Evolutionary conservation across 2,329 filamentous ascomycete genomes (phyloP).

Genomic region (Teratosphaeriaceae sp.): DNA sequence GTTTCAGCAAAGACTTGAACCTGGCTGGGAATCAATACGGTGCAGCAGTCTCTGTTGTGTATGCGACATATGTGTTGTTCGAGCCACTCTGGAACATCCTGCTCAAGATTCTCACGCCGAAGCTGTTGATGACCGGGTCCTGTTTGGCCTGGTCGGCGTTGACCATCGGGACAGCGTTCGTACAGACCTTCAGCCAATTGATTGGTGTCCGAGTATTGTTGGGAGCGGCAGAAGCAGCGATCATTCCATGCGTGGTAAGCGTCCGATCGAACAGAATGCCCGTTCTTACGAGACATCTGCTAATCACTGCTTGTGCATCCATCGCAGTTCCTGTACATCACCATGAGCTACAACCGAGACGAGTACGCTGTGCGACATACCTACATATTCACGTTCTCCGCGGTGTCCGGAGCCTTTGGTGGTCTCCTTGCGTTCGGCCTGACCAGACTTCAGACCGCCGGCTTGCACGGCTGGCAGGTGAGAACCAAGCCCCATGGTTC

Average conservation of each 20-base stretch:
- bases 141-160: conserved; percentile 4
- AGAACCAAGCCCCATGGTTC: not conserved
- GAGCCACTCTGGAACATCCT: conserved; percentile 2
- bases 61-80: conserved; percentile 7
- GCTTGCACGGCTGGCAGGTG: conserved; percentile 2
- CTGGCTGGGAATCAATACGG: conserved; percentile 1
- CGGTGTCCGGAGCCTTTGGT: not conserved
- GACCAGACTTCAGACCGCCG: not conserved
- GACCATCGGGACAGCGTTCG: conserved; percentile 2
- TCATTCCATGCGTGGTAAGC: conserved; percentile 2
- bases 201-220: conserved; percentile 2
- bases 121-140: conserved; percentile 1
- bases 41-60: conserved; percentile 4
- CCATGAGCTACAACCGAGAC: not conserved
- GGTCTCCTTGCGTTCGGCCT: conserved; percentile 1
- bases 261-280: no score
- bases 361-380: not conserved
- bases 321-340: not conserved
- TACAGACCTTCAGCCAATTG: conserved; percentile 1
- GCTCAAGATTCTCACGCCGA: conserved; percentile 4
- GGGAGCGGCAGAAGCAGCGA: conserved; percentile 1
- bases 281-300: no score
- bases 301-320: no score
- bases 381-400: not conserved
- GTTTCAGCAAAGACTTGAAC: conserved; percentile 1